phyloP scores from a whole-genome alignment of 805 yeast species.

The Hanseniaspora meyeri region DNA sequence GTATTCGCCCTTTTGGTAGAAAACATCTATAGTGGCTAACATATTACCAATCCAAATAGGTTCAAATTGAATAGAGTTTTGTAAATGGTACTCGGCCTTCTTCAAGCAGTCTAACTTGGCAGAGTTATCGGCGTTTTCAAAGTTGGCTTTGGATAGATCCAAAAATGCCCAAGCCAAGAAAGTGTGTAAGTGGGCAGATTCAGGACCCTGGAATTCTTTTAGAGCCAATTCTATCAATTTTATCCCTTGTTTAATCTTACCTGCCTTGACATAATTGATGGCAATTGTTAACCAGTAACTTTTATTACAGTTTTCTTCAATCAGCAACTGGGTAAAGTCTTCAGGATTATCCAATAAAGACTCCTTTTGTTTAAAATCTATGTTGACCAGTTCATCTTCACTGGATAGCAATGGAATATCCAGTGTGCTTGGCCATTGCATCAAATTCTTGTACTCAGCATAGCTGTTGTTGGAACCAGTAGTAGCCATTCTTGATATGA shows the following conservation, averaged over 20 bases:
- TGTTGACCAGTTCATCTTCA: conserved; percentile 66
- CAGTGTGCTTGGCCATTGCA: conserved; percentile 26
- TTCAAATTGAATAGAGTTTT: conserved; percentile 38
- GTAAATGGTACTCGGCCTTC: conserved; percentile 35
- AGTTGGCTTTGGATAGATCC: conserved; percentile 30
- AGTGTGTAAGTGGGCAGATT: conserved; percentile 43
- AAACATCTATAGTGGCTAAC: conserved; percentile 58
- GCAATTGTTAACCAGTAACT: conserved; percentile 81
- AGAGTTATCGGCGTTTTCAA: conserved; percentile 16
- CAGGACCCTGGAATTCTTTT: conserved; percentile 25
- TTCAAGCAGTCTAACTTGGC: conserved; percentile 26
- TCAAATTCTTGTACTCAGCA: conserved; percentile 17
- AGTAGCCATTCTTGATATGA: not conserved
- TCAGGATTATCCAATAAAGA: conserved; percentile 56
- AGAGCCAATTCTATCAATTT: conserved; percentile 53
- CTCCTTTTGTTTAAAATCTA: conserved; percentile 47
- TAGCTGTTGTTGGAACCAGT: conserved; percentile 9
- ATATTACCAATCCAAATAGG: conserved; percentile 37
- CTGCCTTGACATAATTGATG: conserved; percentile 58
- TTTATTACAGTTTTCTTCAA: conserved; percentile 63
- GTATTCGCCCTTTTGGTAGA: conserved; percentile 44
- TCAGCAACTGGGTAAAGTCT: conserved; percentile 74
- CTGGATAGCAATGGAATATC: conserved; percentile 63
- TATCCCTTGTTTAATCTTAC: conserved; percentile 47
- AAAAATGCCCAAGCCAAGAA: conserved; percentile 66